Evolutionary conservation across 129 eudicot genomes (phyloP), one percentile per base, ranked within the genome.

Genomic region (Artemisia annua): DNA sequence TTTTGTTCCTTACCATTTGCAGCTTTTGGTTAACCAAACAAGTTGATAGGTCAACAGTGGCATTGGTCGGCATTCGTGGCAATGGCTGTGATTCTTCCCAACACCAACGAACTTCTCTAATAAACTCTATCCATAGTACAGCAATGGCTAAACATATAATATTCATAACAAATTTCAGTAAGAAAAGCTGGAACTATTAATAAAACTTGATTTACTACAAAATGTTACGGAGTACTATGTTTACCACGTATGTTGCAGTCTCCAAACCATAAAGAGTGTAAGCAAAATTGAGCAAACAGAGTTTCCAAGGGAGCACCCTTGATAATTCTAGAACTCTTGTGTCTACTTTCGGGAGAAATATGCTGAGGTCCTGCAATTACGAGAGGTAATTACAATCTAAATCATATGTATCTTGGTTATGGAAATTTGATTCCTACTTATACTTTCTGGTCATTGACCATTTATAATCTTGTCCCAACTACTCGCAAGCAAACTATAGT

Each of bases 71-170:
- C 87, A 88, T 86, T 59, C 96, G 86, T 39, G 99, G 99, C 76
- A 94, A 67, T 62, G 99, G 91, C 58, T 90, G 96, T 55, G 87
- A 86, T 79, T 94, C 99, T 82, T 94, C 99, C 99, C 99, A 94
- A 67, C 79, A 94, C 99, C 99, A 94, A 73, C 97, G 96, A 72
- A 94, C 89, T 81, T 94, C 99, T 66, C 97, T 84, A 32, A 90
- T 91, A 86, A 90, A 90, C 83, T 94, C 99, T 79, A 94, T 94
- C 99, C 99, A 94, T 67, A 94, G 88, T 54, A 86, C 92, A 50
- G 99, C 89, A 81, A 94, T 88, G 63, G 99, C 99, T 94, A 85
- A 75, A 67, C 68, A 80, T 71, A 76, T 58, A 74, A 43, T 4
- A 50, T 39, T 39, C 46, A 15, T 24, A 77, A 22, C 3, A 0